Evolutionary conservation across 2,329 filamentous ascomycete species (phyloP).

Genomic region (Cryphonectria carpinicola): DNA sequence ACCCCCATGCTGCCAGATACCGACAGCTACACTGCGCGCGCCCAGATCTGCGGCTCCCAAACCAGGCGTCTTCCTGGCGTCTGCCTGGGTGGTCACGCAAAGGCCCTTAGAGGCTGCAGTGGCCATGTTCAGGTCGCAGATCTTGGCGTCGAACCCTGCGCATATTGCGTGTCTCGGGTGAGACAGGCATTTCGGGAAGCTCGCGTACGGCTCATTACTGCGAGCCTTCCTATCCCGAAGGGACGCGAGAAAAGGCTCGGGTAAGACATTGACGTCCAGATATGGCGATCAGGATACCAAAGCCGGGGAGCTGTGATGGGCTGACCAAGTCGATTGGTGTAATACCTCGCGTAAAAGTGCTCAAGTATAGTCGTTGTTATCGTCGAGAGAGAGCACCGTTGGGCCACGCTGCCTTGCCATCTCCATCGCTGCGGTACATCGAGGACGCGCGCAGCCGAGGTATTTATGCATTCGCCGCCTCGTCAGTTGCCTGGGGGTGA

Average conservation of each 20-base stretch:
- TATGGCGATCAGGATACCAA: constrained; percentile 15
- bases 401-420: neutral
- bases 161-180: constrained; percentile 14
- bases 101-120: constrained; percentile 7
- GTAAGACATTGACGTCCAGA: constrained; percentile 25
- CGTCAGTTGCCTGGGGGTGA: neutral
- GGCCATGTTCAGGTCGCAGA: neutral
- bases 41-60: neutral
- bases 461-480: neutral
- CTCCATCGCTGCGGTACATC: neutral
- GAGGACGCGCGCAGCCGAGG: neutral
- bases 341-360: constrained; percentile 16
- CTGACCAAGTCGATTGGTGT: constrained; percentile 4
- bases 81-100: constrained; percentile 4
- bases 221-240: constrained; percentile 25
- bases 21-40: neutral
- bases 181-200: constrained; percentile 29
- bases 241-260: constrained; percentile 15
- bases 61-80: constrained; percentile 3
- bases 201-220: constrained; percentile 24
- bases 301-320: constrained; percentile 14
- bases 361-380: neutral
- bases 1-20: neutral
- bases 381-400: neutral
- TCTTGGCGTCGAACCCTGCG: neutral